Conservation (phyloP, 495 filamentous ascomycete species). For the Elaphomyces granulatus region DNA sequence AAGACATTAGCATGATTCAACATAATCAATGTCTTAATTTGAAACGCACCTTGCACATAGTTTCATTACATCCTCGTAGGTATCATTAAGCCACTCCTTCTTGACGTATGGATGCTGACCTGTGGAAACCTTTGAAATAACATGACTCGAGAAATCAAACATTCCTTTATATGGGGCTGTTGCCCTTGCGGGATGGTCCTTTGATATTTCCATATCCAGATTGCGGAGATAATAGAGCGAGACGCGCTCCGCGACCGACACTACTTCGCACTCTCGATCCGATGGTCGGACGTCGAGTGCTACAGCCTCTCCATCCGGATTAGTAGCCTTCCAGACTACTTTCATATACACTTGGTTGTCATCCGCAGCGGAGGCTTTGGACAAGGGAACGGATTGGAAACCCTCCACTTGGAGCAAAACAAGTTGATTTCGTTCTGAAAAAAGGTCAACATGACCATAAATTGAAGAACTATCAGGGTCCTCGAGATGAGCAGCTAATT, state of each 20-base stretch:
- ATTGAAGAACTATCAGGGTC: background rate
- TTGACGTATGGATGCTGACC: slow-evolving; percentile 6
- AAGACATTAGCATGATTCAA: background rate
- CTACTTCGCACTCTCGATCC: slow-evolving; percentile 6
- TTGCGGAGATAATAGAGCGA: slow-evolving; percentile 14
- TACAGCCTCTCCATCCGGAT: background rate
- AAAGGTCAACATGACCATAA: background rate
- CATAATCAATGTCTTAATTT: background rate
- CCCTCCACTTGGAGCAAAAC: slow-evolving; percentile 1
- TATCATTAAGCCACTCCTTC: slow-evolving; percentile 20
- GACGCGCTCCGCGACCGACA: slow-evolving; percentile 10
- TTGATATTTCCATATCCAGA: slow-evolving; percentile 4
- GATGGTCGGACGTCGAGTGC: background rate
- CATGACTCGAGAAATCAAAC: slow-evolving; percentile 6
- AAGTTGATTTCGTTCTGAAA: background rate
- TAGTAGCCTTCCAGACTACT: background rate
- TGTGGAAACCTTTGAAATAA: background rate
- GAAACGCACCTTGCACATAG: background rate
- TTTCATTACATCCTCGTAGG: slow-evolving; percentile 10
- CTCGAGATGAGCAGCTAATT: background rate
- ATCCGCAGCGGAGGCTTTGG: background rate
- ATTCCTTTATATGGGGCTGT: background rate
- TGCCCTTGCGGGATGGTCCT: slow-evolving; percentile 4
- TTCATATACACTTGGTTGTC: background rate
- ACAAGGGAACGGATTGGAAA: background rate